A percentile compares a stretch with the other conserved stretches of the same genome.
Conservation (phyloP, 768 basidiomycete species). For the Boletus vermiculosoides region DNA sequence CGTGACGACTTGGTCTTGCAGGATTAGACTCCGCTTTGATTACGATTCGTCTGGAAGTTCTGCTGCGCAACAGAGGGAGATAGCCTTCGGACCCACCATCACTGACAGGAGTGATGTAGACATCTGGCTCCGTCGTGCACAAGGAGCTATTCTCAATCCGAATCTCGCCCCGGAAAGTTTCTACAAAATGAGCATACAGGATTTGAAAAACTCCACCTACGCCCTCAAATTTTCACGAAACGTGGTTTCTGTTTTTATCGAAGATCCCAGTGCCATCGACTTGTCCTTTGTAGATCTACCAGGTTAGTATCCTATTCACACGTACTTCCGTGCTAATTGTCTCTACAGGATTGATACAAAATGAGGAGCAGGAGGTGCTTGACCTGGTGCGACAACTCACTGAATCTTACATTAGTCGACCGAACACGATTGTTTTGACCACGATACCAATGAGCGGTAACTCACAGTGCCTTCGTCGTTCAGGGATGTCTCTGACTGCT, state of each 20-base stretch:
- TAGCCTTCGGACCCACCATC: conserved; percentile 33
- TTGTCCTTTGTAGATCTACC: conserved; percentile 56
- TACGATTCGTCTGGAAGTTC: conserved; percentile 30
- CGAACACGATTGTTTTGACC: conserved; percentile 61
- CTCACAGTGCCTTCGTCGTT: background rate
- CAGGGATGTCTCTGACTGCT: background rate
- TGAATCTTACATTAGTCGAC: conserved; percentile 42
- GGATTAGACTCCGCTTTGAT: conserved; percentile 41
- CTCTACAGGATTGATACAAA: conserved; percentile 54
- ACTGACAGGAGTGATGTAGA: conserved; percentile 36
- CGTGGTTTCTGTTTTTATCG: conserved; percentile 45
- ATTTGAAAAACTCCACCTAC: conserved; percentile 25
- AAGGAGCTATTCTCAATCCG: conserved; percentile 43
- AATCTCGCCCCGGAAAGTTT: conserved; percentile 18
- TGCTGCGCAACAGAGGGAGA: conserved; percentile 5
- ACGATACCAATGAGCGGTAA: conserved; percentile 65
- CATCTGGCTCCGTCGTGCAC: conserved; percentile 44
- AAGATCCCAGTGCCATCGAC: conserved; percentile 45
- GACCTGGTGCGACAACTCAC: conserved; percentile 50
- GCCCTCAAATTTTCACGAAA: conserved; percentile 48
- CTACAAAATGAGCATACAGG: conserved; percentile 18
- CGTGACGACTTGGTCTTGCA: conserved; percentile 42
- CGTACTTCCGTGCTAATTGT: conserved; percentile 2
- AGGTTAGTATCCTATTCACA: conserved; percentile 32
- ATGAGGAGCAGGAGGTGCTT: conserved; percentile 41